phyloP scores from a whole-genome alignment of 164 flowering plant species.

The Vitis rotundifolia region DNA sequence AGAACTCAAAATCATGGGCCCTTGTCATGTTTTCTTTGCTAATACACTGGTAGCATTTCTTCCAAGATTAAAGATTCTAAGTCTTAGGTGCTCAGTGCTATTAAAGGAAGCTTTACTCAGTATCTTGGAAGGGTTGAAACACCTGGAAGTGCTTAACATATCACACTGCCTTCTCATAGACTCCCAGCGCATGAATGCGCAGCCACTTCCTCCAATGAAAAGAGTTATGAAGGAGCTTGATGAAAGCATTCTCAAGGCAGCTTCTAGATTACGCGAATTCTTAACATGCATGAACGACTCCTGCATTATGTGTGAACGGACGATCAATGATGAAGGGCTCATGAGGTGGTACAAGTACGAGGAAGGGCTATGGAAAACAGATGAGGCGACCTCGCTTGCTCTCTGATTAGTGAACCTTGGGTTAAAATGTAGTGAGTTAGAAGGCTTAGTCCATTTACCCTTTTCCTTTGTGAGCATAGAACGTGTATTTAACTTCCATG shows the following conservation, averaged over 20 bases:
- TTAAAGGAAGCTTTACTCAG: slow-evolving; percentile 35
- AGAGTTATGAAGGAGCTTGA: slow-evolving; percentile 37
- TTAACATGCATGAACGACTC: slow-evolving; percentile 43
- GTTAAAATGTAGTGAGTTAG: neutral
- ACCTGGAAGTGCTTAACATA: slow-evolving; percentile 61
- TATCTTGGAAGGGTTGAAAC: slow-evolving; percentile 40
- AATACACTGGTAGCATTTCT: slow-evolving; percentile 27
- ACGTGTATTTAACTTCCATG: no score
- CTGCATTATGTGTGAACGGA: slow-evolving; percentile 52
- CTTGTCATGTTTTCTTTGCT: slow-evolving; percentile 41
- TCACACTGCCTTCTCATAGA: slow-evolving; percentile 58
- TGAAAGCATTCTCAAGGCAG: slow-evolving; percentile 30
- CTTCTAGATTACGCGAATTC: slow-evolving; percentile 42
- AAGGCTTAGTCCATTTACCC: neutral
- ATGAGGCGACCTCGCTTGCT: slow-evolving; percentile 54
- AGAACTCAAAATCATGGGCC: slow-evolving; percentile 63
- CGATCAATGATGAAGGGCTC: slow-evolving; percentile 49
- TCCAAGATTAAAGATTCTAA: slow-evolving; percentile 48
- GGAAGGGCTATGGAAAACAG: slow-evolving; percentile 51
- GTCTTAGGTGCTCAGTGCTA: slow-evolving; percentile 40
- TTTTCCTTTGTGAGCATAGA: neutral
- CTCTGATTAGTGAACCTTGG: slow-evolving; percentile 17
- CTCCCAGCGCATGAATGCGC: neutral
- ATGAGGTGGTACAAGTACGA: slow-evolving; percentile 73
- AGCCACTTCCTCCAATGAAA: slow-evolving; percentile 21